Evolutionary conservation across 129 eudicot species (phyloP).

Genomic region (Chrysanthemum lavandulifolium): DNA sequence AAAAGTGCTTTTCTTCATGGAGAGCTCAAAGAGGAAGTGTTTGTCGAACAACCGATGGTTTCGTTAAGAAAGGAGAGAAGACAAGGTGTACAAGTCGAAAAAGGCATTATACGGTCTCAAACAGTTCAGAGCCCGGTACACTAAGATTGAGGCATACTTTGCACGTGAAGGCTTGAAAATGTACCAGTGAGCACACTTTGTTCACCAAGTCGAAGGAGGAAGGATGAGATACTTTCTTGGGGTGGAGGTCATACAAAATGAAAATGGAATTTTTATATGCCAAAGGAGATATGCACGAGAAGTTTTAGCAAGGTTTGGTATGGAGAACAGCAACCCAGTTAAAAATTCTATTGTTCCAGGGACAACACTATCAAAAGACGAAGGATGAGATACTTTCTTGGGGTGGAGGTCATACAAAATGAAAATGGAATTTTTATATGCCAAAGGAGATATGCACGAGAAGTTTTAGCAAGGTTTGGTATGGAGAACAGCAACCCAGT

Average conservation of each 20-base stretch:
- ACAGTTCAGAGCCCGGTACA: not conserved
- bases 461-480: too few species aligned
- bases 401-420: too few species aligned
- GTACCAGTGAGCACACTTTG: not conserved
- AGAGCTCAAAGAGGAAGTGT: not conserved
- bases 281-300: too few species aligned
- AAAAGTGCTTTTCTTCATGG: not conserved
- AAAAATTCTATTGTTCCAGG: not conserved
- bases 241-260: too few species aligned
- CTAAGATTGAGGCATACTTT: not conserved
- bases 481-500: not conserved
- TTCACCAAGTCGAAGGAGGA: constrained; percentile 4
- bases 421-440: too few species aligned
- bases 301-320: too few species aligned
- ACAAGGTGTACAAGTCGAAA: not conserved
- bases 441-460: too few species aligned
- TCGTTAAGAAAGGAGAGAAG: not conserved
- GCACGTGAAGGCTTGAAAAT: not conserved
- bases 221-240: too few species aligned
- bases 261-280: too few species aligned
- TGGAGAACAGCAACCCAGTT: not conserved
- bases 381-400: too few species aligned
- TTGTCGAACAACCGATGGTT: not conserved
- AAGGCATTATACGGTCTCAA: not conserved
- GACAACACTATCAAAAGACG: constrained; percentile 21